phyloP scores from a whole-genome alignment of 2,329 filamentous ascomycete genomes.

The Stachybotrys echinatus region DNA sequence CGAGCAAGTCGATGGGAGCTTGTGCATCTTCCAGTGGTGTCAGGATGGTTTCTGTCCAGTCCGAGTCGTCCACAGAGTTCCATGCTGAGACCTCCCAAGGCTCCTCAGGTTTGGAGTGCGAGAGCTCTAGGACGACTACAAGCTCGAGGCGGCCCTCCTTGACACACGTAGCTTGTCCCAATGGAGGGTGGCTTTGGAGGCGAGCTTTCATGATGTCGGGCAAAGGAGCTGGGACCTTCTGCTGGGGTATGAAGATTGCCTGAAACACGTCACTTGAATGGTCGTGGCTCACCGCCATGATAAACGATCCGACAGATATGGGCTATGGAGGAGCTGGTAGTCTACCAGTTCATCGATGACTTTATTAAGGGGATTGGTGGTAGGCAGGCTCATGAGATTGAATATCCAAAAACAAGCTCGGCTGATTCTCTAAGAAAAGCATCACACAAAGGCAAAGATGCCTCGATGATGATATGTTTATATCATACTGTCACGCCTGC shows the following conservation, averaged over 20 bases:
- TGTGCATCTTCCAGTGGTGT: constrained; percentile 13
- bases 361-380: too few species aligned
- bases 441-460: too few species aligned
- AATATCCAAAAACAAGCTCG: too few species aligned
- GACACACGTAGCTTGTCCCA: constrained; percentile 68
- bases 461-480: not conserved
- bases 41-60: constrained; percentile 49
- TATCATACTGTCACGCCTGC: not conserved
- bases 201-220: constrained; percentile 28
- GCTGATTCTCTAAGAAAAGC: not conserved
- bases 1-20: constrained; percentile 47
- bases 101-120: constrained; percentile 44
- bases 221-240: constrained; percentile 22
- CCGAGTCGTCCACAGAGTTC: constrained; percentile 55
- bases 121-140: constrained; percentile 65
- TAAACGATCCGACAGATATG: not conserved
- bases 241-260: constrained; percentile 29
- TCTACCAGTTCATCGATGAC: too few species aligned
- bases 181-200: constrained; percentile 57
- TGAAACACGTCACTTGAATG: constrained; percentile 18
- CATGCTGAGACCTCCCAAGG: constrained; percentile 72
- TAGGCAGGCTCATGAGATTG: too few species aligned
- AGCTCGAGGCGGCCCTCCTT: constrained; percentile 47
- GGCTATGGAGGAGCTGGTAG: too few species aligned
- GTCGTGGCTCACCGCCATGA: not conserved